phyloP scores from a whole-genome alignment of 2,329 filamentous ascomycete species.

The Beauveria caledonica region DNA sequence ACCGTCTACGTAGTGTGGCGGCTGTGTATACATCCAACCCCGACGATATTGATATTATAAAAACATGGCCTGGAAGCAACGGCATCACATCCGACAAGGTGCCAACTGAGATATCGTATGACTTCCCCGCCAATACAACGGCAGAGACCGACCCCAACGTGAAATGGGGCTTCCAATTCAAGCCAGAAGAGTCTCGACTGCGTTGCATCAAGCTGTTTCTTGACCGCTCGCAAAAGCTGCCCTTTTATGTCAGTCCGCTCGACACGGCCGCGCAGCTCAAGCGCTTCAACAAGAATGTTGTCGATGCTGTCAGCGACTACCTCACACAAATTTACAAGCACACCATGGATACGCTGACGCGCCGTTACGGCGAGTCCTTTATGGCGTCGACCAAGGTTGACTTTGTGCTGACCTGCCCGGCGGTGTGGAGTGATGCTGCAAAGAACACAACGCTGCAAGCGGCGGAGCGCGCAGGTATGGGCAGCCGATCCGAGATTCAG shows the following conservation, averaged over 20 bases:
- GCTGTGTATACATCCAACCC: slow-evolving; percentile 67
- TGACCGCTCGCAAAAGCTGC: slow-evolving; percentile 70
- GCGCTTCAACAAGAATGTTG: slow-evolving; percentile 65
- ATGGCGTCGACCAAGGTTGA: slow-evolving; percentile 69
- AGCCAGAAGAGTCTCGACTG: slow-evolving; percentile 65
- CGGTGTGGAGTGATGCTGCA: slow-evolving; percentile 79
- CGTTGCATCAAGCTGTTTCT: slow-evolving; percentile 81
- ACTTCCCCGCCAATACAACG: slow-evolving; percentile 25
- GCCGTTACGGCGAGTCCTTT: slow-evolving; percentile 69
- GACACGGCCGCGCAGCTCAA: slow-evolving; percentile 72
- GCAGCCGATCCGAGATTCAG: slow-evolving; percentile 58
- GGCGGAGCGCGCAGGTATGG: slow-evolving; percentile 72
- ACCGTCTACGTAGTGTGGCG: slow-evolving; percentile 41
- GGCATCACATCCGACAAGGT: slow-evolving; percentile 86
- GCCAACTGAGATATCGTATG: slow-evolving; percentile 67
- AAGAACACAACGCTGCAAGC: slow-evolving; percentile 75
- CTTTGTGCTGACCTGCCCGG: slow-evolving; percentile 73
- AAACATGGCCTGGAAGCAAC: slow-evolving; percentile 76
- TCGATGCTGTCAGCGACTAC: slow-evolving; percentile 74
- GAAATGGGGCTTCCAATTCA: slow-evolving; percentile 80
- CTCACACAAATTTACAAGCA: slow-evolving; percentile 67
- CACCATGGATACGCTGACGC: slow-evolving; percentile 68
- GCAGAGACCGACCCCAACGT: slow-evolving; percentile 38
- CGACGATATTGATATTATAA: slow-evolving; percentile 76
- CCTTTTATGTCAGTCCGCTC: slow-evolving; percentile 69